phyloP scores from a whole-genome alignment of 2,329 filamentous ascomycete genomes.

The Aureobasidium mangrovei region DNA sequence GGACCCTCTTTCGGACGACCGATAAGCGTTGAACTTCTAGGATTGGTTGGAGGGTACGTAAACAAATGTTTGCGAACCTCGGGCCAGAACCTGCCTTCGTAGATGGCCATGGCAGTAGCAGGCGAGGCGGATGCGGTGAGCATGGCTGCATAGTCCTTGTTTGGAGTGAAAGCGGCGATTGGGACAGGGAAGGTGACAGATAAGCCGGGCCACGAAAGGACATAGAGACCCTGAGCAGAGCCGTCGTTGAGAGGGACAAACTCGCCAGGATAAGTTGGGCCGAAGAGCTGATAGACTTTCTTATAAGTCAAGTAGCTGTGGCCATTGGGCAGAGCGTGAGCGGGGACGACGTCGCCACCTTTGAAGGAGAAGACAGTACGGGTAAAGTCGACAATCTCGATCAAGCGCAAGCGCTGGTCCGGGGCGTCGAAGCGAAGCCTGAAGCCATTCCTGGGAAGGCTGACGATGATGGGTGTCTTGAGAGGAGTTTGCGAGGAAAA shows the following conservation, averaged over 20 bases:
- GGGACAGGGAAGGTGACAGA: slow-evolving; percentile 84
- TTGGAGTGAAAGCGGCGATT: slow-evolving; percentile 63
- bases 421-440: slow-evolving; percentile 87
- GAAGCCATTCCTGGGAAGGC: slow-evolving; percentile 75
- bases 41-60: slow-evolving; percentile 62
- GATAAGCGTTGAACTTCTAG: slow-evolving; percentile 61
- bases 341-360: slow-evolving; percentile 15
- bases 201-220: slow-evolving; percentile 88
- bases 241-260: slow-evolving; percentile 59
- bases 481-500: slow-evolving; percentile 72
- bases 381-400: slow-evolving; percentile 85
- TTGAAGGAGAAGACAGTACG: slow-evolving; percentile 79
- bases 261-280: slow-evolving; percentile 88
- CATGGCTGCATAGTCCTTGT: slow-evolving; percentile 74
- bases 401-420: slow-evolving; percentile 81
- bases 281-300: slow-evolving; percentile 86
- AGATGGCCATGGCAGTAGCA: slow-evolving; percentile 82
- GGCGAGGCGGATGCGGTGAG: slow-evolving; percentile 70
- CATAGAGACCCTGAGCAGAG: slow-evolving; percentile 62
- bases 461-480: slow-evolving; percentile 62
- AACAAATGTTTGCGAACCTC: slow-evolving; percentile 71
- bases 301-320: slow-evolving; percentile 53
- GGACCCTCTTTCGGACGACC: slow-evolving; percentile 66
- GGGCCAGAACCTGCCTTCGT: slow-evolving; percentile 83
- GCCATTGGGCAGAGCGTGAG: slow-evolving; percentile 37